A percentile compares a stretch with the other conserved stretches of the same genome.
Evolutionary conservation across 768 basidiomycete genomes (phyloP).

Genomic region (Pulveroboletus sp.): DNA sequence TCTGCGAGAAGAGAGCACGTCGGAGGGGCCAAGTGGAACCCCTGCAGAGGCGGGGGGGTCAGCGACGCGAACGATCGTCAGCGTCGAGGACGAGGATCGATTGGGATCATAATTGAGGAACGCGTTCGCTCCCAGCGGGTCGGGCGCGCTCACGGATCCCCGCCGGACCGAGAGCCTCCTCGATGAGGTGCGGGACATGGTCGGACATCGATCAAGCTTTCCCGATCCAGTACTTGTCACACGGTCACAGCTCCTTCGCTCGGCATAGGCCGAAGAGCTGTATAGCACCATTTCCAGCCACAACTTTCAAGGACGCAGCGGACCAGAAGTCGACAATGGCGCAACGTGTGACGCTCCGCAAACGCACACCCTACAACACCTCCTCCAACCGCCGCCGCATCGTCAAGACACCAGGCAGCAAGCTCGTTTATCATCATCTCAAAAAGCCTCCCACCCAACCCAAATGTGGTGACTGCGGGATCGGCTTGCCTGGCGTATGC

Average conservation of each 20-base stretch:
- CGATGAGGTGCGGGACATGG: conserved; percentile 15
- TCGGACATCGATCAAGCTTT: too few species aligned
- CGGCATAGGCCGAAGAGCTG: too few species aligned
- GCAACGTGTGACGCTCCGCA: conserved; percentile 99
- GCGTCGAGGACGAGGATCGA: conserved; percentile 54
- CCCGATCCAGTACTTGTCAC: too few species aligned
- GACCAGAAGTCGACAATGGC: conserved; percentile 57
- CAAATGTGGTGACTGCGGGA: conserved; percentile 98
- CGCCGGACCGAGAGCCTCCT: conserved; percentile 50
- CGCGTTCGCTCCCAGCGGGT: conserved; percentile 61
- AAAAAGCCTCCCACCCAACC: conserved; percentile 90
- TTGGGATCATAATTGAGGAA: conserved; percentile 49
- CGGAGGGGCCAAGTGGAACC: conserved; percentile 22
- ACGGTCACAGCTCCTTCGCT: too few species aligned
- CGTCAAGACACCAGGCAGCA: conserved; percentile 97
- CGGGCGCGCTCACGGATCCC: conserved; percentile 64
- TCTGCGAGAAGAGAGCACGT: conserved; percentile 29
- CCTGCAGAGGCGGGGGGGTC: conserved; percentile 27
- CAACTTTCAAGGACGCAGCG: background rate
- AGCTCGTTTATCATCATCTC: conserved; percentile 96
- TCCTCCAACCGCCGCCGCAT: conserved; percentile 92
- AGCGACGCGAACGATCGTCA: conserved; percentile 72
- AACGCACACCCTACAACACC: conserved; percentile 98
- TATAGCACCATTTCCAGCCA: conserved; percentile 23
- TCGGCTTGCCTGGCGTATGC: conserved; percentile 90